Base-by-base conservation (phyloP, 176 grass and related monocot species). In the Pontederia paniculata region DNA sequence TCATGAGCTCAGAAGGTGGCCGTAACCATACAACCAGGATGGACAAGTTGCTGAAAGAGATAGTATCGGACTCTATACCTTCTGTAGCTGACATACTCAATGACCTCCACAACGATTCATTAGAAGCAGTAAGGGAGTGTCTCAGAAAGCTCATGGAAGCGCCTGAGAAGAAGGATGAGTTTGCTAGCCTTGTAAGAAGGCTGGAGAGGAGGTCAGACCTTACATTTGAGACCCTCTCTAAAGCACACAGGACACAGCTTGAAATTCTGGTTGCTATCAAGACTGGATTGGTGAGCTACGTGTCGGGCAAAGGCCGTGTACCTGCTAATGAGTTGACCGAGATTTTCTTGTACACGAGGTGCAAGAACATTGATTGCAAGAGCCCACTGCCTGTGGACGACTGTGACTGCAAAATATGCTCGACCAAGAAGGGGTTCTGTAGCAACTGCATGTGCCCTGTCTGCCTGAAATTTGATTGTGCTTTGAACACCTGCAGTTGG, bases 401-500 rank as follows among this genome's bases (percentile, higher is more conserved):
- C 31, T 98, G 94, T 15, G 94, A 85, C 13, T 98, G 94, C 44
- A 98, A 98, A 61, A 85, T 98, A 46, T 98, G 94, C 48, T 49
- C 83, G 25, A 66, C 80, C 37, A 82, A 85, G 54, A 98, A 98
- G 50, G 94, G 87, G 4, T 98, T 98, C 74, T 98, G 94, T 66
- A 84, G 80, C 0, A 42, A 86, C 0, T 98, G 94, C 58, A 98
- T 80, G 75, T 98, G 94, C 70, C 80, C 94, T 1, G 73, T 98
- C 64, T 98, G 94, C 73, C 66, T 80, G 12, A 91, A 91, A 76
- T 98, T 98, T 13, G 94, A 93, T 44, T 98, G 87, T 54, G 87
- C 94, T 13, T 79, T 73, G 14, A 91, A 98, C 52, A 98, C 94
- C 13, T 98, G 94, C 55, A 88, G 80, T 62, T 98, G 94, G 94